These are phyloP conservation scores for Aspergillus fumigatus DNA, from an alignment of 2,329 filamentous ascomycete species.

Conservation along the genomic window DNA sequence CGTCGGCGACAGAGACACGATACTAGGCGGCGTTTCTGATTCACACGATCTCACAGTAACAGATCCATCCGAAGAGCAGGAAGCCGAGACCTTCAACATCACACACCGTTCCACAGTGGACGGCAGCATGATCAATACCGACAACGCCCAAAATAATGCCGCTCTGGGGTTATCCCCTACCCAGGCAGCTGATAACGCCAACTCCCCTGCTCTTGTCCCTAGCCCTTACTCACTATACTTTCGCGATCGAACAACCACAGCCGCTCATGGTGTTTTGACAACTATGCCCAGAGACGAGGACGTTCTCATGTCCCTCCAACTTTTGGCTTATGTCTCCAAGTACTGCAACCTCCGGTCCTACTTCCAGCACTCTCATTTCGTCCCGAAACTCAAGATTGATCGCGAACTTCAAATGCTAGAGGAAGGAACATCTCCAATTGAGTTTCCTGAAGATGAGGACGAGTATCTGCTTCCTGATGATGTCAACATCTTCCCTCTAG, in stretches of 20 bases:
- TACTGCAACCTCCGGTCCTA: conserved; percentile 95
- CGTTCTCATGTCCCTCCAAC: conserved; percentile 93
- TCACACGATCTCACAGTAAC: conserved; percentile 71
- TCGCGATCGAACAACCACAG: conserved; percentile 66
- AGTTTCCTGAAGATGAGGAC: conserved; percentile 59
- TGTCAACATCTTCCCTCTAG: conserved; percentile 96
- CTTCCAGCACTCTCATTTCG: conserved; percentile 91
- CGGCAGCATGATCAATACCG: conserved; percentile 73
- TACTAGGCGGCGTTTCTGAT: conserved; percentile 66
- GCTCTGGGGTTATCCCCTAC: conserved; percentile 71
- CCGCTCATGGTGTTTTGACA: conserved; percentile 69
- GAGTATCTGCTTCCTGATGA: conserved; percentile 91
- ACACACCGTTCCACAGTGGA: conserved; percentile 80
- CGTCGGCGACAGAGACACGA: conserved; percentile 75
- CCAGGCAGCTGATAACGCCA: conserved; percentile 54
- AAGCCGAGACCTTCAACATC: conserved; percentile 89
- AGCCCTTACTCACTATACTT: conserved; percentile 75
- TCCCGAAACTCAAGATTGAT: conserved; percentile 85
- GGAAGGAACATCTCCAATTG: conserved; percentile 49
- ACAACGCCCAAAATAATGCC: conserved; percentile 62
- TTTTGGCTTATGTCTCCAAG: conserved; percentile 96
- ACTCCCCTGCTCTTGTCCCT: conserved; percentile 67
- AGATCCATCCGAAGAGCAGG: conserved; percentile 77
- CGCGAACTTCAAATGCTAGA: conserved; percentile 78
- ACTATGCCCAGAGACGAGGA: conserved; percentile 97